Percentiles rank a stretch among this genome's conserved stretches.
These are phyloP conservation scores for Grigorovia transvaalensis DNA, from an alignment of 805 yeast genomes.

Conservation along the genomic window DNA sequence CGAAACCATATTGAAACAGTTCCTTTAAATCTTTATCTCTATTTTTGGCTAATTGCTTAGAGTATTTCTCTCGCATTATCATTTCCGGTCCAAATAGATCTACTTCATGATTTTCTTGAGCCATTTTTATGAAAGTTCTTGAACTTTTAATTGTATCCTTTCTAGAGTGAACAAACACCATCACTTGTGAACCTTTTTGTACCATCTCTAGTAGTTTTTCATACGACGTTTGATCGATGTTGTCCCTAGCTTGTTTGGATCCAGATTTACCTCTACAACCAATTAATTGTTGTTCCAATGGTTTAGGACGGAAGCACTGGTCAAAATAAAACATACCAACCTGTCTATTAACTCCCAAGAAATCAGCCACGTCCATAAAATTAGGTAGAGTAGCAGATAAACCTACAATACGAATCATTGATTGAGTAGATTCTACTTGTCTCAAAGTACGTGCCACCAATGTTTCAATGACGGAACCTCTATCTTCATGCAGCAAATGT, in stretches of 20 bases:
- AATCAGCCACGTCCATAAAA: constrained; percentile 87
- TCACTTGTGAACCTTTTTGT: constrained; percentile 69
- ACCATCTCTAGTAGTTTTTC: constrained; percentile 64
- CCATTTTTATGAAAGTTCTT: constrained; percentile 55
- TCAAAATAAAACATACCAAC: constrained; percentile 94
- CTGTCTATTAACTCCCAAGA: constrained; percentile 79
- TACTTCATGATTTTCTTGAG: constrained; percentile 48
- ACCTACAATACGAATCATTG: constrained; percentile 89
- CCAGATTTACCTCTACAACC: constrained; percentile 88
- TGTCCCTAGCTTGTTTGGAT: constrained; percentile 53
- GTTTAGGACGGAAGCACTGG: constrained; percentile 86
- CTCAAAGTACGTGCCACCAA: constrained; percentile 87
- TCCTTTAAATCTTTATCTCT: constrained; percentile 74
- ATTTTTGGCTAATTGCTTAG: constrained; percentile 58
- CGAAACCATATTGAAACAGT: constrained; percentile 72
- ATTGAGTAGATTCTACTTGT: constrained; percentile 89
- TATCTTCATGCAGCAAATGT: constrained; percentile 89
- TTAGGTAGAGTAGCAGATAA: constrained; percentile 91
- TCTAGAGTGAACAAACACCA: constrained; percentile 94
- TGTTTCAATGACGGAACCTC: constrained; percentile 96
- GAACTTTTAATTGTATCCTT: constrained; percentile 87
- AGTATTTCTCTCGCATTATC: constrained; percentile 29
- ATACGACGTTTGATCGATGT: constrained; percentile 65
- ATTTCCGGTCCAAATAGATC: constrained; percentile 32
- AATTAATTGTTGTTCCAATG: constrained; percentile 74